These are phyloP conservation scores for Zygosaccharomyces pseudorouxii DNA, from an alignment of 805 yeast genomes.

Conservation along the genomic window DNA sequence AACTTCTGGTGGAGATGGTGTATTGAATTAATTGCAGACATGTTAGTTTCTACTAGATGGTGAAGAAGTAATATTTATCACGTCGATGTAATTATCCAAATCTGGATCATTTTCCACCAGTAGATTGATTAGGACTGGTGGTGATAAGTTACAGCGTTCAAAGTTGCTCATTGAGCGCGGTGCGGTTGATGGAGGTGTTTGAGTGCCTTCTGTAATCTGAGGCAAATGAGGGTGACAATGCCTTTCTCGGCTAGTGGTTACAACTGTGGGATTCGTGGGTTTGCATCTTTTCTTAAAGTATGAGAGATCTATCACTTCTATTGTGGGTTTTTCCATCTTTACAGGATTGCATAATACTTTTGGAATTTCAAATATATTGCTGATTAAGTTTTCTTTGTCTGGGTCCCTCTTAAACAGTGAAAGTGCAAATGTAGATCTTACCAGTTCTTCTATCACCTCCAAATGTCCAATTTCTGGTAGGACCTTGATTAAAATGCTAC, in stretches of 20 bases:
- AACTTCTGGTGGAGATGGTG: not conserved
- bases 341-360: conserved; percentile 11
- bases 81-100: conserved; percentile 6
- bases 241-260: not conserved
- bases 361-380: conserved; percentile 18
- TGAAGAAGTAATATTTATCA: not conserved
- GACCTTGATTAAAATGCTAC: conserved; percentile 32
- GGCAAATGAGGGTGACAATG: not conserved
- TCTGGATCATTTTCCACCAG: conserved; percentile 11
- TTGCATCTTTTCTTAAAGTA: not conserved
- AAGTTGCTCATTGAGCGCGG: not conserved
- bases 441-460: conserved; percentile 16
- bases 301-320: conserved; percentile 8
- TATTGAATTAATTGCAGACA: not conserved
- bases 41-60: not conserved
- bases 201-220: not conserved
- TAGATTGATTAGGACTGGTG: conserved; percentile 11
- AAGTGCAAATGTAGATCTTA: conserved; percentile 16
- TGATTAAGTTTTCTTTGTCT: conserved; percentile 12
- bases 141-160: conserved; percentile 4
- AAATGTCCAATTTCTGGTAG: conserved; percentile 16
- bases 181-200: not conserved
- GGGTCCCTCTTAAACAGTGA: conserved; percentile 16
- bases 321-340: not conserved
- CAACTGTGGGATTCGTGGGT: not conserved